Evolutionary conservation across 169 alveolate genomes (phyloP), one percentile per base, ranked within the genome.

Genomic region (Plasmodium chabaudi): DNA sequence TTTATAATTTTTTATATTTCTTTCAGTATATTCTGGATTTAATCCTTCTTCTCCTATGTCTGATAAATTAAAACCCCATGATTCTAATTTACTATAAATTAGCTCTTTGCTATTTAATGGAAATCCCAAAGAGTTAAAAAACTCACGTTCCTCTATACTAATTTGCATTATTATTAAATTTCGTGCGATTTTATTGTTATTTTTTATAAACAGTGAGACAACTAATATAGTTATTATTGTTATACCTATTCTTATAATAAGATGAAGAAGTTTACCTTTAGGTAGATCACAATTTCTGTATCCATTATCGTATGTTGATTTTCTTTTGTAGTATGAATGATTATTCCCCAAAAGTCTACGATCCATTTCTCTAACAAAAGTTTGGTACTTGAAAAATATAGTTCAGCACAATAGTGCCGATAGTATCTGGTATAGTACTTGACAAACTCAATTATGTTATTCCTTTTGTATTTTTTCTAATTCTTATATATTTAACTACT

Each of bases 41-140:
- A 86, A 39, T 71, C 71, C 91, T 70, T 47, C 57, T 39, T 86
- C 91, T 21, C 70, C 91, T 19, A 86, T 86, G 13, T 86, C 91
- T 2, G 86, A 59, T 17, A 86, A 39, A 61, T 86, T 23, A 55
- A 86, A 86, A 7, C 91, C 91, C 91, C 91, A 86, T 13, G 34
- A 60, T 86, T 86, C 91, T 70, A 86, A 68, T 47, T 39, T 86
- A 17, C 77, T 71, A 27, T 86, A 86, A 10, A 86, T 59, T 23
- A 86, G 10, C 9, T 86, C 87, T 59, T 86, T 86, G 60, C 91
- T 86, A 55, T 86, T 86, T 12, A 19, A 25, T 60, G 91, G 91
- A 49, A 86, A 86, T 5, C 91, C 91, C 47, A 69, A 69, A 13
- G 77, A 42, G 21, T 56, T 60, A 49, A 86, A 64, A 21, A 86